phyloP scores from a whole-genome alignment of 768 basidiomycete genomes.

The Podaxis sp. region DNA sequence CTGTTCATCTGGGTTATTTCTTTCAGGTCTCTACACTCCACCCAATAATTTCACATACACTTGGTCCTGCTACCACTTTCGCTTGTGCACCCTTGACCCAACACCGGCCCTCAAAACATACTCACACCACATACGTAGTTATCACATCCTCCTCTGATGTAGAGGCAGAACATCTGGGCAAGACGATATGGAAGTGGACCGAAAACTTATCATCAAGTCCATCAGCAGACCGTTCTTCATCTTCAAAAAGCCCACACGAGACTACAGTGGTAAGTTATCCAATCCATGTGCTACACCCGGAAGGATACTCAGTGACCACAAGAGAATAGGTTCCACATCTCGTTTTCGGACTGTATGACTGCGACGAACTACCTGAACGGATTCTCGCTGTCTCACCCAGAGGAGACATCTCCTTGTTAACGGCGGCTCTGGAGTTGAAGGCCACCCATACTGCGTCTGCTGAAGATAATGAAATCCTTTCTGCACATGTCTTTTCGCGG shows the following conservation, averaged over 20 bases:
- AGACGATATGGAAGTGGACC: conserved; percentile 60
- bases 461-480: conserved; percentile 13
- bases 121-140: conserved; percentile 53
- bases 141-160: conserved; percentile 43
- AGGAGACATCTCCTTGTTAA: conserved; percentile 20
- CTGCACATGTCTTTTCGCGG: conserved; percentile 18
- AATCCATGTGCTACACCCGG: not conserved
- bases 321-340: conserved; percentile 28
- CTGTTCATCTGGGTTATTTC: not conserved
- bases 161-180: conserved; percentile 32
- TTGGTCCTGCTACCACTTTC: conserved; percentile 63
- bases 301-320: conserved; percentile 20
- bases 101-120: conserved; percentile 26
- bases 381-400: conserved; percentile 20
- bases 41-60: conserved; percentile 62
- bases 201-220: conserved; percentile 34
- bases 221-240: conserved; percentile 6
- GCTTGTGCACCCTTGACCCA: conserved; percentile 52
- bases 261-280: conserved; percentile 20
- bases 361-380: conserved; percentile 18
- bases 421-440: conserved; percentile 22
- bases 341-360: conserved; percentile 20
- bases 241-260: conserved; percentile 21
- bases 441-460: conserved; percentile 12
- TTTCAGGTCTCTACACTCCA: conserved; percentile 58